These are phyloP conservation scores for Starmera stellimalicola DNA, from an alignment of 1,139 yeast genomes.

Conservation along the genomic window DNA sequence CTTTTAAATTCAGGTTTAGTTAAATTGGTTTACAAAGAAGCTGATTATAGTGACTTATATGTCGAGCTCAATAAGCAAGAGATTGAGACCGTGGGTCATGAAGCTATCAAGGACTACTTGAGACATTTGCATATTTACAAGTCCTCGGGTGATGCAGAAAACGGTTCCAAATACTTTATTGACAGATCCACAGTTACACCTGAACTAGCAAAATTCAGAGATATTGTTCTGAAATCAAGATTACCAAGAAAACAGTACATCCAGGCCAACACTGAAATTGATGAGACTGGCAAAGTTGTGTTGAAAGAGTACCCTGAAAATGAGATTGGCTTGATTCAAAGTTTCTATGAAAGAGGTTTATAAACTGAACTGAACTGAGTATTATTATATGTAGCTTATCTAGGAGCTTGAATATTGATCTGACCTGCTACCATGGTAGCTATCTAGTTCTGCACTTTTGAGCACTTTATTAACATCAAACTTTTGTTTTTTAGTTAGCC, in stretches of 20 bases:
- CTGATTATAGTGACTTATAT: slow-evolving; percentile 46
- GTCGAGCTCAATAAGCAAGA: slow-evolving; percentile 50
- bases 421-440: background rate
- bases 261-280: slow-evolving; percentile 62
- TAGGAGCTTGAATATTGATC: background rate
- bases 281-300: slow-evolving; percentile 32
- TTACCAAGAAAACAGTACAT: slow-evolving; percentile 77
- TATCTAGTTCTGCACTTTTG: background rate
- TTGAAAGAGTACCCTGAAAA: slow-evolving; percentile 67
- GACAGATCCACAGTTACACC: slow-evolving; percentile 59
- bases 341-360: slow-evolving; percentile 55
- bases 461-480: background rate
- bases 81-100: slow-evolving; percentile 60
- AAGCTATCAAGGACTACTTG: slow-evolving; percentile 65
- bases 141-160: slow-evolving; percentile 59
- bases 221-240: slow-evolving; percentile 58
- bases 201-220: slow-evolving; percentile 57
- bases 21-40: slow-evolving; percentile 38
- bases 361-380: slow-evolving; percentile 2
- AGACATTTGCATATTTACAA: slow-evolving; percentile 68
- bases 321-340: slow-evolving; percentile 69
- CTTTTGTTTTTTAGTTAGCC: background rate
- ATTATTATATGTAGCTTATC: background rate
- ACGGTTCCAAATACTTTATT: slow-evolving; percentile 54
- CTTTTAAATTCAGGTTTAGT: slow-evolving; percentile 60